A percentile compares a stretch with the other conserved stretches of the same genome.
Conservation (phyloP, 352 stramenopile species). For the Phytopythium mirpurense region DNA sequence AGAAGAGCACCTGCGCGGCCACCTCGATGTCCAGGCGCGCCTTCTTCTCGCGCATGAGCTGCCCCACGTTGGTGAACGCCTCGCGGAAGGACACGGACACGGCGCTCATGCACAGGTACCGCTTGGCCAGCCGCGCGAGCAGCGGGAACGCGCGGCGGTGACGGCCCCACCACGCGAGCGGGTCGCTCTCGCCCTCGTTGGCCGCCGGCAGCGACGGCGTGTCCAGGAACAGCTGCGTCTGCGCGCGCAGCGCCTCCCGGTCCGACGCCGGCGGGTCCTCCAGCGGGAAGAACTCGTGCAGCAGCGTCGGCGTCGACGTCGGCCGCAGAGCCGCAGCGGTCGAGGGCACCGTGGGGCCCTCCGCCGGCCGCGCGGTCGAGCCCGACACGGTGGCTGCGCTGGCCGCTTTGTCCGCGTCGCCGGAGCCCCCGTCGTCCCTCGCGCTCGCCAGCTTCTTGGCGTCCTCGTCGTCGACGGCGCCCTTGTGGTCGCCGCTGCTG, state of each 20-base stretch:
- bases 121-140: slow-evolving; percentile 63
- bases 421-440: neutral
- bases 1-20: slow-evolving; percentile 73
- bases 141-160: slow-evolving; percentile 66
- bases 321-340: neutral
- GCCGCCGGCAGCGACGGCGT: slow-evolving; percentile 57
- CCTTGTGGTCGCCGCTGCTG: neutral
- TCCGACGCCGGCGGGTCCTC: slow-evolving; percentile 44
- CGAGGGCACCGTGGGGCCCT: neutral
- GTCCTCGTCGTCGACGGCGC: slow-evolving; percentile 23
- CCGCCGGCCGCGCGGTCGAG: neutral
- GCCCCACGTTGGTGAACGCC: slow-evolving; percentile 71
- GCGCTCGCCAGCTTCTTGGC: slow-evolving; percentile 12
- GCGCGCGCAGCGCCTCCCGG: slow-evolving; percentile 49
- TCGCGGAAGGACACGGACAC: slow-evolving; percentile 73
- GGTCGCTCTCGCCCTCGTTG: slow-evolving; percentile 67
- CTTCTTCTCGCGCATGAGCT: slow-evolving; percentile 78
- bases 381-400: neutral
- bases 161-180: slow-evolving; percentile 79
- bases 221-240: slow-evolving; percentile 71
- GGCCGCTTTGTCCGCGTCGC: slow-evolving; percentile 13
- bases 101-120: slow-evolving; percentile 74
- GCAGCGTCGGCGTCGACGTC: slow-evolving; percentile 17
- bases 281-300: slow-evolving; percentile 62
- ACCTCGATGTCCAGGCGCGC: slow-evolving; percentile 73